phyloP scores from a whole-genome alignment of 768 basidiomycete species.

The Pulveroboletus frians region DNA sequence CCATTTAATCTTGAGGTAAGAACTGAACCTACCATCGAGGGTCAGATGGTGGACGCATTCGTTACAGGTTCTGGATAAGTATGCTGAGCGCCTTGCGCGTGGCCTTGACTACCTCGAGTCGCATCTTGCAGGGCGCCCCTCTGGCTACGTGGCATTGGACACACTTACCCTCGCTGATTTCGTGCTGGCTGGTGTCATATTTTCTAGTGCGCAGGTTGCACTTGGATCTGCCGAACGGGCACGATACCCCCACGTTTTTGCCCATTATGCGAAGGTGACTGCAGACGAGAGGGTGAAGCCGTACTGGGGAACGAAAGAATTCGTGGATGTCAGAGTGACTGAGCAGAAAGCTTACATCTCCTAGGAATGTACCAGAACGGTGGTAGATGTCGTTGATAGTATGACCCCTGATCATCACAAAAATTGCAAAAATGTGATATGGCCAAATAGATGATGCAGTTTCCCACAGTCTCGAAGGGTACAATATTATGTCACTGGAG shows the following conservation, averaged over 20 bases:
- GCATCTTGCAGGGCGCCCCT: slow-evolving; percentile 3
- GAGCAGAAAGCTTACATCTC: not conserved
- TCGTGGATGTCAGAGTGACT: slow-evolving; percentile 1
- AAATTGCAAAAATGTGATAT: too few species aligned
- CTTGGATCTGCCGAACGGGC: slow-evolving; percentile 13
- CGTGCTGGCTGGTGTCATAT: slow-evolving; percentile 9
- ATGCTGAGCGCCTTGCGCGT: not conserved
- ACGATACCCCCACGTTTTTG: slow-evolving; percentile 14
- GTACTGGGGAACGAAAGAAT: slow-evolving; percentile 10
- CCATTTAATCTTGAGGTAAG: slow-evolving; percentile 9
- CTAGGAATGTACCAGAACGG: too few species aligned
- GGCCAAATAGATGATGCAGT: too few species aligned
- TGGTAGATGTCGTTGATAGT: not conserved
- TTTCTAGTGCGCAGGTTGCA: not conserved
- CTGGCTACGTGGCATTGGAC: slow-evolving; percentile 12
- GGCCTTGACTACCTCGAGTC: slow-evolving; percentile 14
- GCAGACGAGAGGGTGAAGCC: slow-evolving; percentile 8
- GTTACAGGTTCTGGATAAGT: not conserved
- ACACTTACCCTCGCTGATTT: slow-evolving; percentile 17
- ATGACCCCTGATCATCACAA: too few species aligned
- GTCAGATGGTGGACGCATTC: not conserved
- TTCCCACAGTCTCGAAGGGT: too few species aligned
- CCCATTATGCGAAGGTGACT: slow-evolving; percentile 18
- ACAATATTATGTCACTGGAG: too few species aligned
- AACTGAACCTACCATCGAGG: too few species aligned